Evolutionary conservation across 1,284 basidiomycete genomes (phyloP).

Genomic region (Macrocystidia cucumis): DNA sequence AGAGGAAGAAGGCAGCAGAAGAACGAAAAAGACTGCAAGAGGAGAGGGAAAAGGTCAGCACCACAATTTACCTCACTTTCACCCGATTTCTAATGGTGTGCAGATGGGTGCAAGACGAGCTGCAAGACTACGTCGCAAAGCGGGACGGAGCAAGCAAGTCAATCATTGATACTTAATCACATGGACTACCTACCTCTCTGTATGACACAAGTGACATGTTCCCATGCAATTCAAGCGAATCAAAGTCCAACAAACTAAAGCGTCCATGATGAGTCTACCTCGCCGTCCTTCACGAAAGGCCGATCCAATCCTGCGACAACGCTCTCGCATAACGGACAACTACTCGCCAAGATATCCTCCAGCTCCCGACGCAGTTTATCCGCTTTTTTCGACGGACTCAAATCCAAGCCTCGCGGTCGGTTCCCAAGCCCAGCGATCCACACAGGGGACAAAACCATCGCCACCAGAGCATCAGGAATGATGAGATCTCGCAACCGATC

Average conservation of each 20-base stretch:
- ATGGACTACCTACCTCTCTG: too few relatives aligned
- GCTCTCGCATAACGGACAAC: constrained; percentile 88
- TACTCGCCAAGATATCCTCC: constrained; percentile 81
- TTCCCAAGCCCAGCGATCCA: constrained; percentile 63
- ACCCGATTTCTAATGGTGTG: constrained; percentile 6
- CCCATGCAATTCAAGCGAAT: constrained; percentile 5
- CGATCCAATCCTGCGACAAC: constrained; percentile 80
- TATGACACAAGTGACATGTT: constrained; percentile 6
- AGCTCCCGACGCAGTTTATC: constrained; percentile 74
- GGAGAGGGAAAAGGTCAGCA: constrained; percentile 58
- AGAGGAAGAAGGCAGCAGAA: constrained; percentile 63
- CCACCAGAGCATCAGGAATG: constrained; percentile 83
- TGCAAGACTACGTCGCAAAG: constrained; percentile 59
- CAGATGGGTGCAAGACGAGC: constrained; percentile 77
- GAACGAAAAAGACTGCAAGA: constrained; percentile 66
- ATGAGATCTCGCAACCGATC: constrained; percentile 88
- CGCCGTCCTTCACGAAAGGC: constrained; percentile 78
- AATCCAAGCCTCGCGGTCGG: constrained; percentile 37
- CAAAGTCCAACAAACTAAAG: constrained; percentile 33
- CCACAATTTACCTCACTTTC: constrained; percentile 5
- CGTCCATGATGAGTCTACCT: constrained; percentile 77
- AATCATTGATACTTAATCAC: constrained; percentile 42
- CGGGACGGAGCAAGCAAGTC: constrained; percentile 71
- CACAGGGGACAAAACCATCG: constrained; percentile 55
- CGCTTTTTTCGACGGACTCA: constrained; percentile 49